Evolutionary conservation across 306 rosid species (phyloP), one percentile per base, ranked within the genome.

Genomic region (Spatholobus suberectus): DNA sequence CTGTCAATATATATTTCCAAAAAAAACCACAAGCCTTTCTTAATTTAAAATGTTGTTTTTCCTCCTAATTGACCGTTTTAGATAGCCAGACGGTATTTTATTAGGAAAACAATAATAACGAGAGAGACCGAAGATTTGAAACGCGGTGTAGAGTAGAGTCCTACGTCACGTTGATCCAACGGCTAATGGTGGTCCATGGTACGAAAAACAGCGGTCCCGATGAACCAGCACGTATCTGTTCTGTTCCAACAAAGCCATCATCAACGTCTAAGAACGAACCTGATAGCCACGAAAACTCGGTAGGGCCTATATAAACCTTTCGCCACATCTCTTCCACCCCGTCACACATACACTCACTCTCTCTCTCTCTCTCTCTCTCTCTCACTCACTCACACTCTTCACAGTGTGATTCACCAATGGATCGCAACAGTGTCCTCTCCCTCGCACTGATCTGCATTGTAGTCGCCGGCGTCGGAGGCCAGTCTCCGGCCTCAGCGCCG

Each of bases 401-500:
- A 59, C 73, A 29, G 5, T 40, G 79, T 26, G 8, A 8, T 57
- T 44, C 68, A 57, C 55, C 17, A 47, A 93, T 93, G 97, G 94
- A 90, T 82, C 87, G 90, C 18, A 87, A n/a, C 58, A 15, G 79
- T 35, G 65, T 88, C 3, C 74, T 93, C 49, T 70, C 87, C 5
- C 82, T 95, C 61, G 93, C 94, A 66, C 77, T 95, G 35, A 62
- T 93, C 88, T 93, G 95, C 92, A 87, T 90, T 87, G 85, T 93
- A 9, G 76, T 90, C 40, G 89, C 95, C 78, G 90, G 90, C 11
- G 97, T 91, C 80, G 97, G 97, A 57, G 98, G 93, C 27, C 94
- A 93, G 41, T 83, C 97, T 4, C 98, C 98, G 8, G 87, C 90
- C 0, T 54, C 94, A 0, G 77, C 98, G 0, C 98, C 98, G 1